A percentile compares a stretch with the other conserved stretches of the same genome.
These are phyloP conservation scores for Cephaloascus albidus DNA, from an alignment of 805 yeast species.

Conservation along the genomic window DNA sequence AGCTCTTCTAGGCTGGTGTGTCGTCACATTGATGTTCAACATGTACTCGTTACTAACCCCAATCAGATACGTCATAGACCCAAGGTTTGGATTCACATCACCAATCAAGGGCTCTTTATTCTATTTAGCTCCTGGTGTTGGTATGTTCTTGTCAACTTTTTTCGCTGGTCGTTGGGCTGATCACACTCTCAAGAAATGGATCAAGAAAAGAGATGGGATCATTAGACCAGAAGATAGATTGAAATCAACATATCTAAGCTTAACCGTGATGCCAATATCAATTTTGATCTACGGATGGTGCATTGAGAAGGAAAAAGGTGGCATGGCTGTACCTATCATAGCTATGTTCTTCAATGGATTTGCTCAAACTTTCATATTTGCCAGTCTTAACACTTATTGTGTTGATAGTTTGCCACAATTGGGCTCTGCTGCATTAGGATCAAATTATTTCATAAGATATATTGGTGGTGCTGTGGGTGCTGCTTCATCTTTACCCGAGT, in stretches of 20 bases:
- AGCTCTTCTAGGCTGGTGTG: slow-evolving; percentile 30
- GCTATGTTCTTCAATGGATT: slow-evolving; percentile 38
- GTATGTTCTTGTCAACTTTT: slow-evolving; percentile 39
- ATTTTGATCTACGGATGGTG: slow-evolving; percentile 47
- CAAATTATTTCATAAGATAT: slow-evolving; percentile 42
- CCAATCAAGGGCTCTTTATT: slow-evolving; percentile 45
- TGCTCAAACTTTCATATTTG: slow-evolving; percentile 43
- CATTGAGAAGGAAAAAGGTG: slow-evolving; percentile 38
- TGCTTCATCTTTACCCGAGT: slow-evolving; percentile 36
- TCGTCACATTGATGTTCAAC: slow-evolving; percentile 32
- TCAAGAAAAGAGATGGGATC: slow-evolving; percentile 23
- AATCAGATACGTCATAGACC: slow-evolving; percentile 45
- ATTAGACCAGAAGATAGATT: slow-evolving; percentile 47
- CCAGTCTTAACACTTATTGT: slow-evolving; percentile 47
- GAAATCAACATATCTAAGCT: slow-evolving; percentile 24
- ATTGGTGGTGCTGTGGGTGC: slow-evolving; percentile 42
- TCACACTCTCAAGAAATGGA: slow-evolving; percentile 31
- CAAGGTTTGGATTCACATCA: slow-evolving; percentile 36
- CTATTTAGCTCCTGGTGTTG: slow-evolving; percentile 48
- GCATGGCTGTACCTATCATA: slow-evolving; percentile 44
- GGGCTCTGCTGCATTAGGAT: slow-evolving; percentile 46
- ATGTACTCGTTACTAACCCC: slow-evolving; percentile 49
- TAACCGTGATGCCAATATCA: slow-evolving; percentile 34
- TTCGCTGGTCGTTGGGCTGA: slow-evolving; percentile 49
- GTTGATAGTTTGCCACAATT: slow-evolving; percentile 48